Base-by-base conservation (phyloP, 2,329 filamentous ascomycete genomes). In the Chalaropsis thielavioides region DNA sequence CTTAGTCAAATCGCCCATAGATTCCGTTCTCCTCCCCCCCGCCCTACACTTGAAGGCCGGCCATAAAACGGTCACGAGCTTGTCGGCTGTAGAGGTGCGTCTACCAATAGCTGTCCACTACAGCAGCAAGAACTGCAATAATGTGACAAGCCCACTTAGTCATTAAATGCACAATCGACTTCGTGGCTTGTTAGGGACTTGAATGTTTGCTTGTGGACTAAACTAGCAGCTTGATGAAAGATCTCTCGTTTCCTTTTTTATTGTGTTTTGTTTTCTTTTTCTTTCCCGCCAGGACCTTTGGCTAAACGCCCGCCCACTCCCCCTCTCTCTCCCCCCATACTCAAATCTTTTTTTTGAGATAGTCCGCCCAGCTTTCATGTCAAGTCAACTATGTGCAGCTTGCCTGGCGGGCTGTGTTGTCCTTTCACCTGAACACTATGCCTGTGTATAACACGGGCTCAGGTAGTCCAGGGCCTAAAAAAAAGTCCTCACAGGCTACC, bases 391-490 rank as follows among this genome's bases (percentile, higher is more conserved):
- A 8, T 51, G 19, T 22, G 11, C 15, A 10, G 15, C 22, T 51
- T 6, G 24, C 46, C 46, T 51, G n/a, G 46, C n/a, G n/a, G 19
- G 46, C 46, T 51, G 22, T 51, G 13, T 19, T 51, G 10, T 51
- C 46, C 24, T 24, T 17, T 7, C 10, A 11, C 19, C 19, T 51
- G 46, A 51, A n/a, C 19, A 51, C n/a, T 22, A 35, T 10, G n/a
- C 46, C 46, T 51, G 46, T 51, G 46, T 58, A 58, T 58, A 58
- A 58, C 27, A 19, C 54, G 54, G 31, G 38, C 24, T 35, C 54
- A 58, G 27, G 24, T 27, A 58, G 54, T 8, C 24, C n/a, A 58
- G 54, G n/a, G 54, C 54, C 54, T 58, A 35, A 58, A 58, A 56
- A 54, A 58, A 58, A 58, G 54, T 58, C 27, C 54, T 58, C 27